Evolutionary conservation across 805 yeast species (phyloP).

Genomic region (Kurtzmaniella fragi): DNA sequence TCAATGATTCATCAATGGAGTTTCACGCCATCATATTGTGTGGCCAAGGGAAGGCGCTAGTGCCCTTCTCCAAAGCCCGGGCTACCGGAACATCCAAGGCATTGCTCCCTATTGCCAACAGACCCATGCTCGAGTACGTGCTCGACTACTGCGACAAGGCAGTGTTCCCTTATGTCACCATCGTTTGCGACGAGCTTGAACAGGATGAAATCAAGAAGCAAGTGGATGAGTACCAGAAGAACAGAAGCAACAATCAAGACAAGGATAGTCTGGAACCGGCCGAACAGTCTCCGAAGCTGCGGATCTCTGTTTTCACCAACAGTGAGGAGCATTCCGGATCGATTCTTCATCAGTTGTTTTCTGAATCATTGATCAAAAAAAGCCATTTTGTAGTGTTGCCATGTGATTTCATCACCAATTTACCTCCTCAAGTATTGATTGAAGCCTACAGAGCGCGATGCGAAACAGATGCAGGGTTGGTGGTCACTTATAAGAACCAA

Average conservation of each 20-base stretch:
- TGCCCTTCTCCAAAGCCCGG: conserved; percentile 64
- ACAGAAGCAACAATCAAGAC: conserved; percentile 21
- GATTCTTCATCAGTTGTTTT: conserved; percentile 44
- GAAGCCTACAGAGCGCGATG: conserved; percentile 77
- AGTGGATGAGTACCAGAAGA: conserved; percentile 42
- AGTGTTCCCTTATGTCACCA: conserved; percentile 63
- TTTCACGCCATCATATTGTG: conserved; percentile 88
- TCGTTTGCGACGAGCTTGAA: conserved; percentile 52
- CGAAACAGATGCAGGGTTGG: conserved; percentile 64
- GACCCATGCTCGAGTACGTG: conserved; percentile 82
- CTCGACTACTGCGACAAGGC: conserved; percentile 92
- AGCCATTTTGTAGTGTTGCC: conserved; percentile 72
- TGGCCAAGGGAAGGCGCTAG: conserved; percentile 71
- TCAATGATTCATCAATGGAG: conserved; percentile 54
- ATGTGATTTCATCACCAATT: conserved; percentile 88
- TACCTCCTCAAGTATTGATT: conserved; percentile 84
- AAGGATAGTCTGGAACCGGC: conserved; percentile 9
- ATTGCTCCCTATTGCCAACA: conserved; percentile 81
- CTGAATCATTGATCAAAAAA: conserved; percentile 34
- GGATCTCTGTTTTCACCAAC: conserved; percentile 19
- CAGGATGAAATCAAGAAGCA: conserved; percentile 43
- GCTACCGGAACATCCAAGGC: conserved; percentile 77
- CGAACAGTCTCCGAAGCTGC: background rate
- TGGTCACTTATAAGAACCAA: conserved; percentile 69
- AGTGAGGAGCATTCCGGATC: conserved; percentile 60